These are phyloP conservation scores for Nigrospora osmanthi DNA, from an alignment of 2,329 filamentous ascomycete species.

Conservation along the genomic window DNA sequence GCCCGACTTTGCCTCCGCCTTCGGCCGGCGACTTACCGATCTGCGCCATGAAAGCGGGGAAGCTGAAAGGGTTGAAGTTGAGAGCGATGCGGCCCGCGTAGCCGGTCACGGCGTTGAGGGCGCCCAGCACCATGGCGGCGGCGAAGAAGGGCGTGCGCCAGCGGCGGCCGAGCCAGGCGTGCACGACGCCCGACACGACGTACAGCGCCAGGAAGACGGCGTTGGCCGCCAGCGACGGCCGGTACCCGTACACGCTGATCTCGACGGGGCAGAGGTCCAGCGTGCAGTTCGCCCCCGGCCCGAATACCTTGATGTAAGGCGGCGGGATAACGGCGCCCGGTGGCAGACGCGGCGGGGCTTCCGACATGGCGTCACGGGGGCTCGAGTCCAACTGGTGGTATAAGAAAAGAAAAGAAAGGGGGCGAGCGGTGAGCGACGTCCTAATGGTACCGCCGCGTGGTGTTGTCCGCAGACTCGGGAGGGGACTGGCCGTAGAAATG, in stretches of 20 bases:
- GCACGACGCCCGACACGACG: slow-evolving; percentile 37
- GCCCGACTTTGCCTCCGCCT: no score
- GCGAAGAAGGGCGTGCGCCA: slow-evolving; percentile 42
- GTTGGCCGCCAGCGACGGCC: slow-evolving; percentile 34
- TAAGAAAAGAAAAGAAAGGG: no score
- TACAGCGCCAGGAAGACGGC: slow-evolving; percentile 33
- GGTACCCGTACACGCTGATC: slow-evolving; percentile 38
- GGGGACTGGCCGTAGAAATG: no score
- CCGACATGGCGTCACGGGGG: no score
- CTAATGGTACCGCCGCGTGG: no score
- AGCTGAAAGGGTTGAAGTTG: slow-evolving; percentile 48
- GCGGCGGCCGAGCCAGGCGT: slow-evolving; percentile 34
- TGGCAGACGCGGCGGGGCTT: no score
- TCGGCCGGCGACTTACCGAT: slow-evolving; percentile 32
- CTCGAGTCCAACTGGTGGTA: no score
- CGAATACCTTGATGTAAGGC: slow-evolving; percentile 22
- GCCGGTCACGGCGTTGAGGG: slow-evolving; percentile 49
- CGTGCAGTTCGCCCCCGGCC: slow-evolving; percentile 40
- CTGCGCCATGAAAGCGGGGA: slow-evolving; percentile 57
- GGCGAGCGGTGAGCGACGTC: no score
- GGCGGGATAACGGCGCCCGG: no score
- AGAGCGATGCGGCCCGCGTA: slow-evolving; percentile 54
- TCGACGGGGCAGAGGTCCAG: slow-evolving; percentile 37
- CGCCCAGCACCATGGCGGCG: slow-evolving; percentile 46
- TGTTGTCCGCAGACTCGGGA: no score